Evolutionary conservation across 2,329 filamentous ascomycete genomes (phyloP), one percentile per base, ranked within the genome.

Genomic region (Zasmidium citrigriseum): DNA sequence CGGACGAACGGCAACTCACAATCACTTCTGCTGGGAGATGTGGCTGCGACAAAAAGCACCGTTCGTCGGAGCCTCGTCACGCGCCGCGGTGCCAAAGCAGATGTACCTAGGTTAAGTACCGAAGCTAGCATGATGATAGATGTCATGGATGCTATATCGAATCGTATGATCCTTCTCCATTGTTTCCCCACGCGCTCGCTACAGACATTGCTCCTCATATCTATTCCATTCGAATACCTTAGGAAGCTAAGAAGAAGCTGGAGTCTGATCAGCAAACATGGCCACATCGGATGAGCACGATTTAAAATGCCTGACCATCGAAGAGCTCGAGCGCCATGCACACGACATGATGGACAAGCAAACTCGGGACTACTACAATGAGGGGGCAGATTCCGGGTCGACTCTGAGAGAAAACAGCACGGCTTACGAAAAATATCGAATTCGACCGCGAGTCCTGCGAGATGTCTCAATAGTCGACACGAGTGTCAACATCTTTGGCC

Each of bases 361-460:
- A 58, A 75, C 72, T 7, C 64, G 72, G 16, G 73, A 75, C 64
- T 75, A 75, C 62, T 75, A 75, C 68, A 75, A 75, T 54, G 72
- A 75, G 60, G 72, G 72, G 47, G 69, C 72, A 27, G 72, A 74
- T 60, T 70, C 67, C 14, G 72, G 72, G 29, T 70, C 68, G n/a
- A 75, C 73, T 3, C 60, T 75, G 4, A 62, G 60, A 21, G 83
- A 85, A 60, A 86, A 86, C 58, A 75, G 79, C 56, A 75, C 75
- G 1, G 82, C 82, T 2, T 86, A 78, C 67, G 73, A 79, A 57
- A 75, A 77, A 23, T 74, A 80, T 54, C 74, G 78, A 58, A 78
- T 74, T 59, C 65, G 74, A 46, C 63, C 68, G 14, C 70, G 77
- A n/a, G 74, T 78, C 1, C 67, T 78, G 5, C 67, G 71, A 22